These are phyloP conservation scores for Pseudonectria buxi DNA, from an alignment of 2,329 filamentous ascomycete genomes.

Conservation along the genomic window DNA sequence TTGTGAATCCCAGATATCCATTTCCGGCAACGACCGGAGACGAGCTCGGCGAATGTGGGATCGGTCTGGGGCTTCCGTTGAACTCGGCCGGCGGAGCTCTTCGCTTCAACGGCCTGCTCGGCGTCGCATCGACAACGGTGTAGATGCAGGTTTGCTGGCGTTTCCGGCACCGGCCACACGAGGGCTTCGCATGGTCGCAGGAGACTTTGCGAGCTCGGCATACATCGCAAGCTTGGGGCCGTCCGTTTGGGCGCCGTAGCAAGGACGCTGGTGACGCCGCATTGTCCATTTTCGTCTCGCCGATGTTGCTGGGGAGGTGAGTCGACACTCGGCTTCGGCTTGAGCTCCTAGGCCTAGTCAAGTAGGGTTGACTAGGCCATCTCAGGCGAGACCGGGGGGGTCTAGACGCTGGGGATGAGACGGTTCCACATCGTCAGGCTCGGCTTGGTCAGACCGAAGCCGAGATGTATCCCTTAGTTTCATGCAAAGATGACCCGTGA, in stretches of 20 bases:
- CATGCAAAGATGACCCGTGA: too few species aligned
- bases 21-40: neutral
- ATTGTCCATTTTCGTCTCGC: neutral
- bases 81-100: constrained; percentile 4
- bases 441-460: too few species aligned
- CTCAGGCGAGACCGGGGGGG: too few species aligned
- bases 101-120: constrained; percentile 1
- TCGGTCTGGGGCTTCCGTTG: constrained; percentile 4
- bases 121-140: constrained; percentile 13
- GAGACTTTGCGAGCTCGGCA: constrained; percentile 37
- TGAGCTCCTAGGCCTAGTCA: too few species aligned
- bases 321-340: constrained; percentile 3
- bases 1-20: constrained; percentile 41
- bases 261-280: constrained; percentile 9
- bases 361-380: constrained; percentile 1
- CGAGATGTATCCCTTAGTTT: too few species aligned
- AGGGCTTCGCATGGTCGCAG: constrained; percentile 35
- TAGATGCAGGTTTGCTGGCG: constrained; percentile 33
- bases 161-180: constrained; percentile 33
- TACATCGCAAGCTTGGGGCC: constrained; percentile 27
- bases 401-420: too few species aligned
- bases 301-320: too few species aligned
- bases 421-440: too few species aligned
- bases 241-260: constrained; percentile 22
- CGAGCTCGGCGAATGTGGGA: constrained; percentile 9